Conservation (phyloP, 768 basidiomycete species). For the Rhodocollybia butyracea region DNA sequence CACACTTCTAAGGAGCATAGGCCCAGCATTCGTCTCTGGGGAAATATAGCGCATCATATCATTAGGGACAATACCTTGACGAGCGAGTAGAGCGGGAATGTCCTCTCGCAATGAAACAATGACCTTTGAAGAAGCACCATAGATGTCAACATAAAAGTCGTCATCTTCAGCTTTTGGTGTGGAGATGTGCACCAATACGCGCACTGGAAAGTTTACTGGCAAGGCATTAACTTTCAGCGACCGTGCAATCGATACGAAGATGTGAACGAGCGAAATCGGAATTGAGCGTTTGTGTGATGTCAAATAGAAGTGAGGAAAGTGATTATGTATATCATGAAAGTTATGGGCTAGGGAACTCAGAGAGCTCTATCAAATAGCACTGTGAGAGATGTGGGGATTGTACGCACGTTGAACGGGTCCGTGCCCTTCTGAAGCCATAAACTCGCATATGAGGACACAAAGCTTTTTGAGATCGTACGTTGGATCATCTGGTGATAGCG, state of each 20-base stretch:
- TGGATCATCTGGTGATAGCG: slow-evolving; percentile 25
- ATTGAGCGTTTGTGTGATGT: slow-evolving; percentile 45
- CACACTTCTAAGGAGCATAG: slow-evolving; percentile 32
- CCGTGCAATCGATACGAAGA: slow-evolving; percentile 52
- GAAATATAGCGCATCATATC: slow-evolving; percentile 18
- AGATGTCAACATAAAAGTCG: slow-evolving; percentile 46
- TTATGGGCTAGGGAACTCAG: slow-evolving; percentile 27
- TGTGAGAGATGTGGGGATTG: neutral
- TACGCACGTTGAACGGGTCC: slow-evolving; percentile 37
- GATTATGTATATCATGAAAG: slow-evolving; percentile 45
- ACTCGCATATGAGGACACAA: slow-evolving; percentile 44
- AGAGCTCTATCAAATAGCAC: neutral
- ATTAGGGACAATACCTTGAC: slow-evolving; percentile 20
- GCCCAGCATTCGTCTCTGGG: slow-evolving; percentile 24
- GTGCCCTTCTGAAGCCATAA: slow-evolving; percentile 49
- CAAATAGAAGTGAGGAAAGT: slow-evolving; percentile 60
- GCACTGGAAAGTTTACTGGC: slow-evolving; percentile 54
- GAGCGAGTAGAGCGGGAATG: slow-evolving; percentile 26
- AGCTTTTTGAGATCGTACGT: slow-evolving; percentile 30
- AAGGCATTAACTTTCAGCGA: slow-evolving; percentile 48
- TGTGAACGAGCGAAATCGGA: slow-evolving; percentile 57
- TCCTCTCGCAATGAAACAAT: slow-evolving; percentile 34
- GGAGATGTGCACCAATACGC: slow-evolving; percentile 51
- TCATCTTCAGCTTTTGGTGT: slow-evolving; percentile 27
- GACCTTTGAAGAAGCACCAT: slow-evolving; percentile 32